These are phyloP conservation scores for Triangularia verruculosa DNA, from an alignment of 2,329 filamentous ascomycete species.

Conservation along the genomic window DNA sequence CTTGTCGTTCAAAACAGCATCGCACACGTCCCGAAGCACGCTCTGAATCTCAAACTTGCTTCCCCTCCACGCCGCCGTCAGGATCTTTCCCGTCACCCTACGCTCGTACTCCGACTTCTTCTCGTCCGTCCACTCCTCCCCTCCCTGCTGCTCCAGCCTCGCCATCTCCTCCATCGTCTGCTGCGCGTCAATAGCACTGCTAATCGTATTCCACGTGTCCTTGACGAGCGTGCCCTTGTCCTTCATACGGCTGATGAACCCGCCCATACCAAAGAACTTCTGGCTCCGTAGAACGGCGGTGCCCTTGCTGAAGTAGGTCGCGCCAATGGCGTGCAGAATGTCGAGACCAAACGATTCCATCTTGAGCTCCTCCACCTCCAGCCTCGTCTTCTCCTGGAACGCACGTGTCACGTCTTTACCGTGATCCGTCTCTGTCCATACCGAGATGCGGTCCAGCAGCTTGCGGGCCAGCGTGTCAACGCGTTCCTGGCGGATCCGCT, in stretches of 20 bases:
- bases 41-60: conserved; percentile 98
- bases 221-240: conserved; percentile 97
- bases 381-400: conserved; percentile 89
- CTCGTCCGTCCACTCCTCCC: conserved; percentile 98
- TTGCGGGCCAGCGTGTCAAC: conserved; percentile 82
- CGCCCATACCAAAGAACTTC: conserved; percentile 93
- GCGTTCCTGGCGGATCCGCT: conserved; percentile 77
- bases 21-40: conserved; percentile 91
- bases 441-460: conserved; percentile 80
- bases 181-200: conserved; percentile 92
- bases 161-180: conserved; percentile 99
- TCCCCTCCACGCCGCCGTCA: conserved; percentile 93
- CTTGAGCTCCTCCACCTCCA: conserved; percentile 97
- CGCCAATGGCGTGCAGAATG: conserved; percentile 90
- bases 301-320: conserved; percentile 85
- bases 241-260: conserved; percentile 90
- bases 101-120: conserved; percentile 94
- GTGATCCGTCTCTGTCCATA: conserved; percentile 98
- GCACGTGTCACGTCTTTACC: conserved; percentile 76
- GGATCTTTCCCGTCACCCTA: conserved; percentile 93
- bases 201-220: conserved; percentile 98
- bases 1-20: conserved; percentile 75
- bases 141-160: conserved; percentile 87
- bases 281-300: conserved; percentile 88
- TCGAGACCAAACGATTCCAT: conserved; percentile 99